These are phyloP conservation scores for Chalaropsis ovoidea DNA, from an alignment of 2,329 filamentous ascomycete species.

Conservation along the genomic window DNA sequence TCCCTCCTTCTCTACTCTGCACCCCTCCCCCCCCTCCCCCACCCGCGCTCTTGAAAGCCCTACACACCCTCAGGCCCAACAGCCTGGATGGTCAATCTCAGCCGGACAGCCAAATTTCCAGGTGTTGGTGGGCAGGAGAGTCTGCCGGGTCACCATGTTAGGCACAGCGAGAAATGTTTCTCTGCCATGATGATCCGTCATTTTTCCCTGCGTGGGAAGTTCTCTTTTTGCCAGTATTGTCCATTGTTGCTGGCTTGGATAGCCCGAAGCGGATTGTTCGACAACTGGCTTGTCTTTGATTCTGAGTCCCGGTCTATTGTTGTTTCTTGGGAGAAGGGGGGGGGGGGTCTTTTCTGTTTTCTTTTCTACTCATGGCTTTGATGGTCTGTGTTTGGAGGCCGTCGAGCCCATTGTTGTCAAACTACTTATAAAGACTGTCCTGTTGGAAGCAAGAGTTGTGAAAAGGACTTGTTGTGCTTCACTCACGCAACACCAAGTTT, in stretches of 20 bases:
- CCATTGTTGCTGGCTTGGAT: neutral
- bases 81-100: conserved; percentile 5
- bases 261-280: neutral
- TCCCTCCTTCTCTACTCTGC: neutral
- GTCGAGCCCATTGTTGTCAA: neutral
- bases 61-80: conserved; percentile 8
- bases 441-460: neutral
- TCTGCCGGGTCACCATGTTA: neutral
- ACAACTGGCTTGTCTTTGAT: conserved; percentile 11
- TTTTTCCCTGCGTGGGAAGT: neutral
- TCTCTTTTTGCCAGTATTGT: neutral
- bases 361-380: neutral
- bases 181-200: neutral
- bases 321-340: conserved; percentile 12
- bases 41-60: neutral
- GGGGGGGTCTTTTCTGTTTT: neutral
- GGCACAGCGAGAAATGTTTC: neutral
- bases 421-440: neutral
- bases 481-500: neutral
- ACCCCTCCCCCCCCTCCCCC: conserved; percentile 4
- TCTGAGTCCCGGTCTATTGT: neutral
- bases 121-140: neutral
- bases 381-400: neutral
- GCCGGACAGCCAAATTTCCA: neutral
- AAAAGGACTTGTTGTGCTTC: neutral